phyloP scores from a whole-genome alignment of 2,329 filamentous ascomycete genomes.

The Cryphonectria parasitica region DNA sequence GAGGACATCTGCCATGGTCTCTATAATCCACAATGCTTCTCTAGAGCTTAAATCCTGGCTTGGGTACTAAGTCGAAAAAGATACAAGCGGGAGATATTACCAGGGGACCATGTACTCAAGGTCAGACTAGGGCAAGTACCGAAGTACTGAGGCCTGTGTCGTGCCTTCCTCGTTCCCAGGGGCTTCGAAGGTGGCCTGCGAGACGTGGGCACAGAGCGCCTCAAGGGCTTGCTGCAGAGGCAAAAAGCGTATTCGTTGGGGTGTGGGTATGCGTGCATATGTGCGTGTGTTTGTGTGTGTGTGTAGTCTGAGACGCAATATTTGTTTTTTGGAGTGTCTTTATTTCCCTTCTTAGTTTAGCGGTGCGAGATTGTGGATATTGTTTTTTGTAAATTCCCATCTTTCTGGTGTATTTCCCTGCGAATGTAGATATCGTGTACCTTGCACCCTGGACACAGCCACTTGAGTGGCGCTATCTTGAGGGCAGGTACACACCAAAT shows the following conservation, averaged over 20 bases:
- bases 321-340: neutral
- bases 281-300: neutral
- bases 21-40: constrained; percentile 3
- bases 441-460: neutral
- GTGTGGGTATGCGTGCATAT: neutral
- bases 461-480: neutral
- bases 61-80: constrained; percentile 6
- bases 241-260: constrained; percentile 1
- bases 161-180: neutral
- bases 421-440: neutral
- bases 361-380: neutral
- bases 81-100: constrained; percentile 3
- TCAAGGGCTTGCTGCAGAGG: constrained; percentile 6
- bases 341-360: neutral
- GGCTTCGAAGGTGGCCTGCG: neutral
- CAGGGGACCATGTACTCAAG: neutral
- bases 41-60: constrained; percentile 9
- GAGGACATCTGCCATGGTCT: constrained; percentile 10
- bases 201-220: neutral
- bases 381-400: neutral
- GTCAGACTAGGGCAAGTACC: constrained; percentile 12
- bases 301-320: neutral
- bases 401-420: neutral
- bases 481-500: neutral
- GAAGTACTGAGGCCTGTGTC: neutral